phyloP scores from a whole-genome alignment of 306 rosid genomes.

The Cicer cuneatum region DNA sequence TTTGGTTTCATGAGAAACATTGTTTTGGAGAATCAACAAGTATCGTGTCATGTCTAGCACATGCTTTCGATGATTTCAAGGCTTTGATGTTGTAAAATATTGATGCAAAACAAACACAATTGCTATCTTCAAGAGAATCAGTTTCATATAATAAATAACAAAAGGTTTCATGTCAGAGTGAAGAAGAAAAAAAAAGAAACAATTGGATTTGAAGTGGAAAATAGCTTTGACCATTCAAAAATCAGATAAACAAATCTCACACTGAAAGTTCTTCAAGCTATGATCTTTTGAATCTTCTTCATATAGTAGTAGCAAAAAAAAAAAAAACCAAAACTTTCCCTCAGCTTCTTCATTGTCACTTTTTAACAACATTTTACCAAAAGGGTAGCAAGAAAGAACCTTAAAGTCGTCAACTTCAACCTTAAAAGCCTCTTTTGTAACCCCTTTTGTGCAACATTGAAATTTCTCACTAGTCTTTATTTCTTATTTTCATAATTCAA shows the following conservation, averaged over 20 bases:
- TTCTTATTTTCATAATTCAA: too few relatives aligned
- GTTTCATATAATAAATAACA: conserved; percentile 46
- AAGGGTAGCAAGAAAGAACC: not conserved
- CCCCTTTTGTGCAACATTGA: not conserved
- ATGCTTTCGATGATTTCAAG: conserved; percentile 52
- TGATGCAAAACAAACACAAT: conserved; percentile 39
- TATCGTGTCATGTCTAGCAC: conserved; percentile 47
- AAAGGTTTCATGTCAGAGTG: conserved; percentile 39
- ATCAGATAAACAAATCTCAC: not conserved
- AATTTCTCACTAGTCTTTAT: not conserved
- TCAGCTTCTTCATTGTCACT: not conserved
- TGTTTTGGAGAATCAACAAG: conserved; percentile 38
- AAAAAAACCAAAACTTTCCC: not conserved
- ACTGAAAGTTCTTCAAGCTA: conserved; percentile 3
- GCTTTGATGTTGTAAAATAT: conserved; percentile 45
- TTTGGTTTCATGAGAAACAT: not conserved
- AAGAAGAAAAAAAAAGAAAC: not conserved
- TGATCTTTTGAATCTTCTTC: not conserved
- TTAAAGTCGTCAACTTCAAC: not conserved
- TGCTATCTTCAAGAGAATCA: conserved; percentile 55
- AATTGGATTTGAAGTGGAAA: not conserved
- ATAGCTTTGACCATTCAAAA: too few relatives aligned
- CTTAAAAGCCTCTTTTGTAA: conserved; percentile 31
- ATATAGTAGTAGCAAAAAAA: not conserved
- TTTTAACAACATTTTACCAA: conserved; percentile 37